phyloP scores from a whole-genome alignment of 345 rosid species.

The Citrus medica region DNA sequence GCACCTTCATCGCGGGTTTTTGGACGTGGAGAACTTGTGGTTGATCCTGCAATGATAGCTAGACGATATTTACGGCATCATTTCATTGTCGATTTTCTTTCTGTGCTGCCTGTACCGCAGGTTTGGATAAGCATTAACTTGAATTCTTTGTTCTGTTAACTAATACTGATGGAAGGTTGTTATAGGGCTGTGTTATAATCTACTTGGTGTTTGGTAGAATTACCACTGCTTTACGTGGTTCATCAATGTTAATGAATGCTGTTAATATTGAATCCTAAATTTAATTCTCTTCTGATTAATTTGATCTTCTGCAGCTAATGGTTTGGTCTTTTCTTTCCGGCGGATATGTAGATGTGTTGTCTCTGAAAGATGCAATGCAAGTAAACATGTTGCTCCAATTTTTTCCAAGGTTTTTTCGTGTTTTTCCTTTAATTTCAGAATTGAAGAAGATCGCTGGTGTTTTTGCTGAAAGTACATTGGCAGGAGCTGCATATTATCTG shows the following conservation, averaged over 20 bases:
- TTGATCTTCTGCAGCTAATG: slow-evolving; percentile 44
- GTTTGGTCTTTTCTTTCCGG: slow-evolving; percentile 63
- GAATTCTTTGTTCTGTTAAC: background rate
- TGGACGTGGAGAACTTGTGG: slow-evolving; percentile 91
- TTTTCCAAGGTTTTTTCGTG: slow-evolving; percentile 69
- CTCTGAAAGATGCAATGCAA: slow-evolving; percentile 53
- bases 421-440: slow-evolving; percentile 76
- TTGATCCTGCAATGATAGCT: slow-evolving; percentile 76
- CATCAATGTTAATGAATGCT: background rate
- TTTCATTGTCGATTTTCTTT: slow-evolving; percentile 68
- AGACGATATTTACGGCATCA: slow-evolving; percentile 50
- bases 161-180: background rate
- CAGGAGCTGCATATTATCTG: slow-evolving; percentile 82
- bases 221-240: background rate
- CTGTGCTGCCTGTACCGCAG: slow-evolving; percentile 84
- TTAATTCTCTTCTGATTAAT: background rate
- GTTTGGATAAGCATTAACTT: slow-evolving; percentile 25
- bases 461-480: slow-evolving; percentile 82
- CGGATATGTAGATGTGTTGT: slow-evolving; percentile 57
- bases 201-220: background rate
- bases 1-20: slow-evolving; percentile 91
- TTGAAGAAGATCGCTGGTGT: slow-evolving; percentile 80
- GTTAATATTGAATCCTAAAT: background rate
- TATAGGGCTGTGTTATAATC: background rate
- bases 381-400: slow-evolving; percentile 56